Base-by-base conservation (phyloP, 208 protist genomes). In the Trypanosoma grayi region DNA sequence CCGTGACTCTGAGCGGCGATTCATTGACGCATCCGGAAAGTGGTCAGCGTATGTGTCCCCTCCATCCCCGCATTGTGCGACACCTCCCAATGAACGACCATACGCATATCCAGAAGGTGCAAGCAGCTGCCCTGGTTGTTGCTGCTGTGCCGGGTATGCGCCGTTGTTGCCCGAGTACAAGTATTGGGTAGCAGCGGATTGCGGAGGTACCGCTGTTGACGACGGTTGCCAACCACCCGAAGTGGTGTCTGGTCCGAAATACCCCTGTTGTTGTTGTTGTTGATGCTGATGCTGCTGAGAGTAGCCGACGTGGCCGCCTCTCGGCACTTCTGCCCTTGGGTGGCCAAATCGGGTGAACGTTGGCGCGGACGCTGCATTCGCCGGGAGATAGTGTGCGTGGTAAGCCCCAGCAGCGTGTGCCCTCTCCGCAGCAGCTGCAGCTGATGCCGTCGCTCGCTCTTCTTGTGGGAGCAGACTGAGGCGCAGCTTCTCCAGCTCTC, bases 401-500 rank as follows among this genome's bases (percentile, higher is more conserved):
- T 57, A 39, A 27, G 30, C 13, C 14, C n/a, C 45, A 18, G 18
- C 45, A 24, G 39, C 16, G n/a, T 2, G 14, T 7, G 52, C 7
- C 11, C 8, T 33, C 24, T 10, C 14, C 27, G 25, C 52, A 7
- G 1, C 44, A 25, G 8, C n/a, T 33, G 34, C 4, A 4, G 24
- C 14, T 47, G 39, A 31, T 2, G 14, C 24, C 30, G 27, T 31
- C 9, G 34, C 40, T 40, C 37, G 13, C 43, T 69, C 63, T 18
- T 51, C 50, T 20, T 60, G 28, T 9, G 50, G 16, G 9, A 69
- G 36, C 14, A 69, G 18, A 56, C 41, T 46, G 8, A 54, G 18
- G 16, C 63, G 63, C 31, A 69, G 44, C 20, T 55, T 33, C 27
- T 60, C 63, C 3, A 69, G 31, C 36, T 60, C 46, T 16, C 18